Evolutionary conservation across 164 flowering plant genomes (phyloP).

Genomic region (Piper longum): DNA sequence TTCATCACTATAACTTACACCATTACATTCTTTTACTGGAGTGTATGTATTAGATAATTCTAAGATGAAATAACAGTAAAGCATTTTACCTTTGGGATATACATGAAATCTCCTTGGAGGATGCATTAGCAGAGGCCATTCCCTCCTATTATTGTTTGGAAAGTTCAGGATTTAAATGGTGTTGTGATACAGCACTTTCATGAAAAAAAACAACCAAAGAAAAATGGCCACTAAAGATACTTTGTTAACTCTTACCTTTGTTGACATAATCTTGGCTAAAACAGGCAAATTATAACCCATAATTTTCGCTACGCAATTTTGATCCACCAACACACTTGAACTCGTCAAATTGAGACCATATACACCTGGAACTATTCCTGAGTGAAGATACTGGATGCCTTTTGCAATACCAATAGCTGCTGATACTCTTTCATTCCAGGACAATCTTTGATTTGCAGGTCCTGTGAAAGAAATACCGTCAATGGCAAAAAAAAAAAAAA

Average conservation of each 20-base stretch:
- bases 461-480: slow-evolving; percentile 20
- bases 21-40: no score
- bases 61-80: neutral
- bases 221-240: neutral
- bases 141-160: neutral
- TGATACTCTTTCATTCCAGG: slow-evolving; percentile 76
- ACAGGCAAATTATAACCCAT: slow-evolving; percentile 78
- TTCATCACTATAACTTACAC: no score
- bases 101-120: neutral
- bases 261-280: slow-evolving; percentile 35
- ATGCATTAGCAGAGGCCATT: neutral
- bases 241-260: slow-evolving; percentile 1
- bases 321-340: slow-evolving; percentile 69
- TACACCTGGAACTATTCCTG: slow-evolving; percentile 76
- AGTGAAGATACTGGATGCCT: slow-evolving; percentile 84
- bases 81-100: neutral
- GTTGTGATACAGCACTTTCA: neutral
- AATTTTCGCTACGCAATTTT: slow-evolving; percentile 68
- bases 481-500: neutral
- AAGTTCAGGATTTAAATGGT: neutral
- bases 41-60: neutral
- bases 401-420: slow-evolving; percentile 75
- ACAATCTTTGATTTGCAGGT: slow-evolving; percentile 25
- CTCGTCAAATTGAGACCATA: slow-evolving; percentile 60
- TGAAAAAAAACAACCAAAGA: neutral